phyloP scores from a whole-genome alignment of 129 eudicot genomes.

The Sambucus nigra region DNA sequence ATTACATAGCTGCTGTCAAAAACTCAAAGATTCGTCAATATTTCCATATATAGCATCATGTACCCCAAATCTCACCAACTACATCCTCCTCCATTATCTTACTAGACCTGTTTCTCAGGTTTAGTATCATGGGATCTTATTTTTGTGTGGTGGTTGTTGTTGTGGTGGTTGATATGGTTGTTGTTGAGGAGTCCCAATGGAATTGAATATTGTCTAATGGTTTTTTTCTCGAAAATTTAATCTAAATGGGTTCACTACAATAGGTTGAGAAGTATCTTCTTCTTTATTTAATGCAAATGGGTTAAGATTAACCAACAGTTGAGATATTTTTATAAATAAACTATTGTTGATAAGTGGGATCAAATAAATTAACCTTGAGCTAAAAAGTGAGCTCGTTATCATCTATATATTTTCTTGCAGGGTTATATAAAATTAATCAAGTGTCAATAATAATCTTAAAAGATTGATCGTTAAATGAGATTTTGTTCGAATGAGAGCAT shows the following conservation, averaged over 20 bases:
- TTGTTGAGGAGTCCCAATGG: not conserved
- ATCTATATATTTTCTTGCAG: constrained; percentile 47
- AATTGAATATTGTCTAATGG: no score
- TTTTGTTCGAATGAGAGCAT: constrained; percentile 35
- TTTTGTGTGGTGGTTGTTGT: not conserved
- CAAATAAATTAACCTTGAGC: constrained; percentile 18
- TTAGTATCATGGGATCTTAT: no score
- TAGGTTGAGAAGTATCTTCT: no score
- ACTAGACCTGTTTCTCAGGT: no score
- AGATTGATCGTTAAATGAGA: constrained; percentile 67
- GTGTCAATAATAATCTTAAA: constrained; percentile 61
- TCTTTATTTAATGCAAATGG: no score
- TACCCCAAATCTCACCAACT: constrained; percentile 8
- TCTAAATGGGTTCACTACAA: no score
- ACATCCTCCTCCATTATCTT: constrained; percentile 4
- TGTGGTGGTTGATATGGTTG: constrained; percentile 1
- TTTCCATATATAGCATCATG: constrained; percentile 7
- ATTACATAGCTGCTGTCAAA: constrained; percentile 87
- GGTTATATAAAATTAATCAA: constrained; percentile 55
- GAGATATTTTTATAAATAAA: no score
- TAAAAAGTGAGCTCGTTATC: constrained; percentile 44
- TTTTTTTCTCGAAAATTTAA: constrained; percentile 5
- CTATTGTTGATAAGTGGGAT: constrained; percentile 14
- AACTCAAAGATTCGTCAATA: constrained; percentile 28
- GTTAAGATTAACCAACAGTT: no score